Evolutionary conservation across 1,139 yeast genomes (phyloP).

Genomic region (Suhomyces maxii): DNA sequence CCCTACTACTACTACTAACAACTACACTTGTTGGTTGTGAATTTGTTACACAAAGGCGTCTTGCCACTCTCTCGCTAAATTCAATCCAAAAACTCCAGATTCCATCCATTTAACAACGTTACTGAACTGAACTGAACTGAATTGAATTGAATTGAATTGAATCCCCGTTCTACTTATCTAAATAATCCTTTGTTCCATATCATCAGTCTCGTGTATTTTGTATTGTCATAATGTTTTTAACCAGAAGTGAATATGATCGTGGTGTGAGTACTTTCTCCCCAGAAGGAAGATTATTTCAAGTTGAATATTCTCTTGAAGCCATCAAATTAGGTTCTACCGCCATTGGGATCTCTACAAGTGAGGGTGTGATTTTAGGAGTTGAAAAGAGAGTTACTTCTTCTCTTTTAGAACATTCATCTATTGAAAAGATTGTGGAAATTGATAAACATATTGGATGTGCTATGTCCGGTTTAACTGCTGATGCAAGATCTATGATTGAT

Average conservation of each 20-base stretch:
- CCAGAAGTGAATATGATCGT: conserved; percentile 98
- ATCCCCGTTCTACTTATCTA: background rate
- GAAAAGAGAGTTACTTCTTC: conserved; percentile 97
- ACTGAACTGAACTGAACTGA: no score
- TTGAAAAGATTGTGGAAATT: conserved; percentile 94
- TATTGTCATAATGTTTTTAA: conserved; percentile 71
- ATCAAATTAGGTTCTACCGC: conserved; percentile 97
- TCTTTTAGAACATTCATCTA: conserved; percentile 84
- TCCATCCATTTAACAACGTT: background rate
- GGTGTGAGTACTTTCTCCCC: conserved; percentile 99
- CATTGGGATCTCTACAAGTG: conserved; percentile 94
- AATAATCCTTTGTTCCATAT: no score
- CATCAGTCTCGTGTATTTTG: no score
- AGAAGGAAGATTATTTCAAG: conserved; percentile 97
- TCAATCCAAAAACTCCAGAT: conserved; percentile 1
- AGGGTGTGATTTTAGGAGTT: conserved; percentile 94
- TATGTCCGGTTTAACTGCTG: conserved; percentile 98
- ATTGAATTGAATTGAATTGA: background rate
- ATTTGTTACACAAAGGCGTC: background rate
- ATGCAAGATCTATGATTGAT: conserved; percentile 97
- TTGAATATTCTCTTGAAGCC: conserved; percentile 96
- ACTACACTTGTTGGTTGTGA: background rate
- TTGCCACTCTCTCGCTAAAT: conserved; percentile 9
- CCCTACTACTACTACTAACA: no score
- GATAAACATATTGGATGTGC: conserved; percentile 97